Percentiles rank a stretch among this genome's conserved stretches.
Conservation (phyloP, 768 basidiomycete species). For the Tremella fuciformis region DNA sequence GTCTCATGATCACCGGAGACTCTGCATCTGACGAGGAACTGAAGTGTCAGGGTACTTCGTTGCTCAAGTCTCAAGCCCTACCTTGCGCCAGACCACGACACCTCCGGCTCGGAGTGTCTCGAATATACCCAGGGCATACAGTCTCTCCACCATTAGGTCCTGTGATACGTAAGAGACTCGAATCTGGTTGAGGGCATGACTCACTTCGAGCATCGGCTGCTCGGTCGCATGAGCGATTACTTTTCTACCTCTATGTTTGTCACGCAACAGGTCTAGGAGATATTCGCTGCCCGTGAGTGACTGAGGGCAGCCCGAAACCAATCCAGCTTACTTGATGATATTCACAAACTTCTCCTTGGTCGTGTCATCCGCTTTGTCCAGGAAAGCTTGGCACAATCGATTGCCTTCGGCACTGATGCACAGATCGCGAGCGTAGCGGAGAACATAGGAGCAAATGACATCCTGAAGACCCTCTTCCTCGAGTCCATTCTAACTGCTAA, state of each 20-base stretch:
- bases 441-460: neutral
- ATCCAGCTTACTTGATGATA: neutral
- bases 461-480: no score
- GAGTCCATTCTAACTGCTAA: no score
- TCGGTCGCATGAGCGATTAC: neutral
- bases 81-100: constrained; percentile 4
- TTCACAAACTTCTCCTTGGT: neutral
- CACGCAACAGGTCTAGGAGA: neutral
- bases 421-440: neutral
- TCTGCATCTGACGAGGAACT: neutral
- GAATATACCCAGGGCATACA: neutral
- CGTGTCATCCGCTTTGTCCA: neutral
- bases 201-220: neutral
- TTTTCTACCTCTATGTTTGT: constrained; percentile 7
- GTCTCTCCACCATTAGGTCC: neutral
- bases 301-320: neutral
- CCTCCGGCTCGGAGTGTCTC: constrained; percentile 2
- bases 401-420: constrained; percentile 5
- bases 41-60: neutral
- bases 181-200: neutral
- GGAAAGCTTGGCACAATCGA: constrained; percentile 4
- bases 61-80: neutral
- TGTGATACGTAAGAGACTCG: neutral
- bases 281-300: neutral
- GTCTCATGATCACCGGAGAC: constrained; percentile 4